Evolutionary conservation across 2,329 filamentous ascomycete genomes (phyloP).

Genomic region (Coniella vitis): DNA sequence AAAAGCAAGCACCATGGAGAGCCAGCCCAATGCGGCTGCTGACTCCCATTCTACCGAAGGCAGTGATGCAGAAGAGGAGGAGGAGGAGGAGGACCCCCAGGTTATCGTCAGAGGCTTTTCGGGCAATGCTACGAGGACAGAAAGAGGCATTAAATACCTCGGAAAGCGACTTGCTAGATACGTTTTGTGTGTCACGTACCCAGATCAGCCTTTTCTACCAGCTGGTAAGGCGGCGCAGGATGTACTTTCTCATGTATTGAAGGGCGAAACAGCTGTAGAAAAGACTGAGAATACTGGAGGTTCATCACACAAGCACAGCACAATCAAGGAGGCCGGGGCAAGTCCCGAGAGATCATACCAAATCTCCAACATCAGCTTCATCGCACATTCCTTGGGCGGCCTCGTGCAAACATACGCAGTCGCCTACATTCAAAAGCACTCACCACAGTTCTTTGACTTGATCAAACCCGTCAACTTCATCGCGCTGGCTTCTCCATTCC

Average conservation of each 20-base stretch:
- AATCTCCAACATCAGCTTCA: slow-evolving; percentile 91
- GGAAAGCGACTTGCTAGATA: slow-evolving; percentile 92
- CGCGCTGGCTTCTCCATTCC: slow-evolving; percentile 75
- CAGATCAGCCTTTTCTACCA: slow-evolving; percentile 83
- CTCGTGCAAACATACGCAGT: slow-evolving; percentile 90
- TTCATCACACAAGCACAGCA: slow-evolving; percentile 41
- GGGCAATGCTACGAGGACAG: slow-evolving; percentile 84
- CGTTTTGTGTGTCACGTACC: slow-evolving; percentile 82
- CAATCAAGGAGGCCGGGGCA: slow-evolving; percentile 34
- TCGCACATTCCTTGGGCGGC: slow-evolving; percentile 86
- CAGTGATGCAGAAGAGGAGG: slow-evolving; percentile 5
- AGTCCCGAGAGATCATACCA: slow-evolving; percentile 54
- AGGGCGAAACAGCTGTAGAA: slow-evolving; percentile 34
- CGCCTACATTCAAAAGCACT: slow-evolving; percentile 95
- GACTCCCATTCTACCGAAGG: too few relatives aligned
- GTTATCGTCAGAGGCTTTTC: slow-evolving; percentile 85
- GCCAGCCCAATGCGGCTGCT: too few relatives aligned
- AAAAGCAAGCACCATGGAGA: background rate
- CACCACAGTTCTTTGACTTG: slow-evolving; percentile 77
- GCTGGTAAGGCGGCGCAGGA: slow-evolving; percentile 43
- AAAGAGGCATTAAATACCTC: slow-evolving; percentile 93
- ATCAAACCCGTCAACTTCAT: slow-evolving; percentile 91
- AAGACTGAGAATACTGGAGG: slow-evolving; percentile 26
- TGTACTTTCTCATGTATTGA: slow-evolving; percentile 33
- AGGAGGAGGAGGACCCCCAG: slow-evolving; percentile 54